Evolutionary conservation across 177 flowering plant species (phyloP).

Genomic region (Tripterygium wilfordii): DNA sequence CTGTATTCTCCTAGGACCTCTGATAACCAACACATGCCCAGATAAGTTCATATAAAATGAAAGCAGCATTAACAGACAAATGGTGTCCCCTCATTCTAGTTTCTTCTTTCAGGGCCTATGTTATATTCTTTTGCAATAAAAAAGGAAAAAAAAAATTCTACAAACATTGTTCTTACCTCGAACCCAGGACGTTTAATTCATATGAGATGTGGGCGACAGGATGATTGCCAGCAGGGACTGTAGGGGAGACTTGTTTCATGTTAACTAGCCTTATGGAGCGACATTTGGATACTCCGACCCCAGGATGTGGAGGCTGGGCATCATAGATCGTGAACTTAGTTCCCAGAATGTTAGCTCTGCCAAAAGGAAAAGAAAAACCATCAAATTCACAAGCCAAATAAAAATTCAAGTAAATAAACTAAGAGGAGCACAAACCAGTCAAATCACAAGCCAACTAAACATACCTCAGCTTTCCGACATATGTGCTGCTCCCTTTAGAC

Average conservation of each 20-base stretch:
- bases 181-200: slow-evolving; percentile 72
- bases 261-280: slow-evolving; percentile 48
- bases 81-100: too few species aligned
- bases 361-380: slow-evolving; percentile 1
- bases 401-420: background rate
- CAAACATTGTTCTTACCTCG: slow-evolving; percentile 34
- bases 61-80: too few species aligned
- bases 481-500: slow-evolving; percentile 54
- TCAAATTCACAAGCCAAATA: background rate
- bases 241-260: slow-evolving; percentile 59
- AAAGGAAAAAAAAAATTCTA: background rate
- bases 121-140: background rate
- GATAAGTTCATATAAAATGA: too few species aligned
- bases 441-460: too few species aligned
- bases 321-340: slow-evolving; percentile 75
- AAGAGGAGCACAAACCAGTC: background rate
- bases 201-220: slow-evolving; percentile 65
- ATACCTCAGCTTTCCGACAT: slow-evolving; percentile 73
- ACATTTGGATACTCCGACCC: slow-evolving; percentile 38
- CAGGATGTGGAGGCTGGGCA: slow-evolving; percentile 55
- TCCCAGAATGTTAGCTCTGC: slow-evolving; percentile 78
- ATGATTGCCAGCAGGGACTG: slow-evolving; percentile 59
- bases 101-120: background rate
- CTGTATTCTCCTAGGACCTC: slow-evolving; percentile 77
- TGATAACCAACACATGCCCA: slow-evolving; percentile 12